Base-by-base conservation (phyloP, 1,139 yeast genomes). In the Taiozyma sp. region DNA sequence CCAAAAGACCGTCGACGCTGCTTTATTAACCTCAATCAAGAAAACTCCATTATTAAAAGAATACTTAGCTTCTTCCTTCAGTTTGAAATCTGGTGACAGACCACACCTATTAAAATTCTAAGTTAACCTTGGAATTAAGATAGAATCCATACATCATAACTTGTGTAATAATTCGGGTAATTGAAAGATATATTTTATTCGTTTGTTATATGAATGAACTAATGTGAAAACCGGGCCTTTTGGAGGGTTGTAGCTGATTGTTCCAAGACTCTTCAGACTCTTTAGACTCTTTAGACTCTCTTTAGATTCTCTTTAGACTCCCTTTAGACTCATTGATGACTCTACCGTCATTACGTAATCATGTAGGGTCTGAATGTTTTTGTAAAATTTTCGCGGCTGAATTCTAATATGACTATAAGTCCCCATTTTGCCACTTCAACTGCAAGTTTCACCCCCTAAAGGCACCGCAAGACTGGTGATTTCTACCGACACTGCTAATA, bases 101-200 rank as follows among this genome's bases (percentile, higher is more conserved):
- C 99, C 99, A 72, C 99, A 93, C 80, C 87, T 89, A 77, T 91
- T 93, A 87, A 90, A 89, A 83, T 93, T 93, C 79, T 93, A 90
- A 87, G 62, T 64, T 51, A 24, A 14, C 12, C 23, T 38, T 38
- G 41, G 41, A 38, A 38, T 38, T 38, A 19, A 19, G 24, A 38
- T 38, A 38, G 24, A 19, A 16, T 45, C 44, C 49, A 50, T 48
- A 50, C 39, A 44, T 36, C 41, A 42, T 30, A 47, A 49, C 53
- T 54, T 59, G 62, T 59, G 58, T 58, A 59, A 57, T 56, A 38
- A 51, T 43, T 52, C 58, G 60, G 56, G 60, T 56, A 55, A 59
- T 59, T 60, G 54, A 54, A 48, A 52, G 50, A 48, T 48, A 43
- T 51, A 51, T 44, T 40, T 50, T 54, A 52, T 53, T 54, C 60